Evolutionary conservation across 148 eudicot species (phyloP), one percentile per base, ranked within the genome.

Genomic region (Dianthus caryophyllus): DNA sequence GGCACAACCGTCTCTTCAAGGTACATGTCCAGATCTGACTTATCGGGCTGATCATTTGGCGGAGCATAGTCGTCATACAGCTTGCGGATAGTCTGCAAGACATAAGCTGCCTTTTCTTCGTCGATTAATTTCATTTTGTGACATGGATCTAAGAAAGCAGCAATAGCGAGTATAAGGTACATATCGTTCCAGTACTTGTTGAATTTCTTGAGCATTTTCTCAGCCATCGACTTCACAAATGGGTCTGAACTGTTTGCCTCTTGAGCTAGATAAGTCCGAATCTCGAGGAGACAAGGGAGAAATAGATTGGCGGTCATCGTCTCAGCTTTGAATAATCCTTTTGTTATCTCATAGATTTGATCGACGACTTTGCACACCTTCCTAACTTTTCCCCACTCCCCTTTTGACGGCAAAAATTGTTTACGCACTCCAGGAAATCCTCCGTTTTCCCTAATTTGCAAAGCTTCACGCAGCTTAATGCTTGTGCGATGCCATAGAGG

Each of bases 21-120:
- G 38, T 78, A 78, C 64, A 30, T 22, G 33, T 78, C 77, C 64
- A 78, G 44, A 18, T 78, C 77, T 10, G 77, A 78, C 17, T 60
- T 78, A 22, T 44, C 64, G 2, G 68, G 64, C 56, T 29, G 69
- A 33, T 29, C 10, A 66, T 18, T 59, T 25, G 41, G 62, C 22
- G 22, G 15, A 25, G 26, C 48, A 66, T 71, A 71, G 18, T 39
- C 71, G 33, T 60, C 68, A 71, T 58, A 67, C 4, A 78, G 69
- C 58, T 49, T 63, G 33, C 61, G 36, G 50, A 65, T 56, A 29
- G 71, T 62, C 30, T 71, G 31, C 50, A 73, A 48, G 10, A 73
- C 55, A 17, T n/a, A 6, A 14, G 26, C 25, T 66, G 65, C 52
- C 27, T 67, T 27, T 14, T 47, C 64, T 7, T 61, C 52, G 16